Percentiles rank a stretch among this genome's conserved stretches.
These are phyloP conservation scores for Globisporangium nunn DNA, from an alignment of 352 stramenopile genomes.

Conservation along the genomic window DNA sequence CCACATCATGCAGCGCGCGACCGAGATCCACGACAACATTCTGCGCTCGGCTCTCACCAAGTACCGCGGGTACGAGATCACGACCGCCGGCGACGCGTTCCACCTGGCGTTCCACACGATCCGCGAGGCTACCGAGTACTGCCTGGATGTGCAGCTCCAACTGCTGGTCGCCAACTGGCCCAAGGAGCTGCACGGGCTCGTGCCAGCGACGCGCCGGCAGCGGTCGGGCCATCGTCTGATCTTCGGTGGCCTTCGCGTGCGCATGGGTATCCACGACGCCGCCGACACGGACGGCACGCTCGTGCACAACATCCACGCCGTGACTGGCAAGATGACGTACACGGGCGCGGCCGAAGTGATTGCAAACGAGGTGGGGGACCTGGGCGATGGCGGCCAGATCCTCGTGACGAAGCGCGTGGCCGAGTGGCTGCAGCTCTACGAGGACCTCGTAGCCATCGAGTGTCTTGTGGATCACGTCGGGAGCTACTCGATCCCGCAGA, in stretches of 20 bases:
- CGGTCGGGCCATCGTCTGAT: slow-evolving; percentile 29
- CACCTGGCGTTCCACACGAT: slow-evolving; percentile 69
- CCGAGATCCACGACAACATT: slow-evolving; percentile 60
- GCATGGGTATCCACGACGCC: slow-evolving; percentile 75
- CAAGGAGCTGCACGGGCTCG: slow-evolving; percentile 35
- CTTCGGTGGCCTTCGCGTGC: slow-evolving; percentile 60
- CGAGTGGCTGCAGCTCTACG: slow-evolving; percentile 33
- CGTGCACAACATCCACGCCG: slow-evolving; percentile 45
- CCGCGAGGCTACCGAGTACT: slow-evolving; percentile 55
- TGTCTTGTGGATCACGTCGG: neutral
- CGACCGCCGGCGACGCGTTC: slow-evolving; percentile 63
- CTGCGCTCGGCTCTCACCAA: slow-evolving; percentile 40
- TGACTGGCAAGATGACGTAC: slow-evolving; percentile 62
- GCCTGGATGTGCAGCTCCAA: slow-evolving; percentile 49
- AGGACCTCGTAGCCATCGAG: slow-evolving; percentile 5
- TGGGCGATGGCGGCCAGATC: slow-evolving; percentile 63
- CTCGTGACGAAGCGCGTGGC: slow-evolving; percentile 58
- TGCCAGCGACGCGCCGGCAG: slow-evolving; percentile 51
- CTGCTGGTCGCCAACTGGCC: slow-evolving; percentile 59
- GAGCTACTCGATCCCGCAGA: slow-evolving; percentile 22
- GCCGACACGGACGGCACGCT: slow-evolving; percentile 41
- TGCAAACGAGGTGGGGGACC: slow-evolving; percentile 49
- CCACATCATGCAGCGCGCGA: slow-evolving; percentile 53
- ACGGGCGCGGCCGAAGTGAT: slow-evolving; percentile 62
- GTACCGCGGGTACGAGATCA: slow-evolving; percentile 71